Percentiles rank a stretch among this genome's conserved stretches.
These are phyloP conservation scores for Coniochaeta sp. DNA, from an alignment of 2,329 filamentous ascomycete species.

Conservation along the genomic window DNA sequence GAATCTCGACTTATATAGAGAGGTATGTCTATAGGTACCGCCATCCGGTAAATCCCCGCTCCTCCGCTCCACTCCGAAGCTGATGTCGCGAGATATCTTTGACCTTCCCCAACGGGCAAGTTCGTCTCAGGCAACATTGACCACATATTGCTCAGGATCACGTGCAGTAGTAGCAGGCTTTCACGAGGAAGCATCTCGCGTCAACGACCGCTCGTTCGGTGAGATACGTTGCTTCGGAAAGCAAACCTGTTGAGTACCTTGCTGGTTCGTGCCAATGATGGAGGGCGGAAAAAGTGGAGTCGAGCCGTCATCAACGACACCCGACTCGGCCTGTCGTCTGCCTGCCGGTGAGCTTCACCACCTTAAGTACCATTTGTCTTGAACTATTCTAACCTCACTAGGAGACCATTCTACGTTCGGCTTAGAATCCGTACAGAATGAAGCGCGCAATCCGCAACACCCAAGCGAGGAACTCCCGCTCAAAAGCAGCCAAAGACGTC, in stretches of 20 bases:
- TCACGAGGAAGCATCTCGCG: no score
- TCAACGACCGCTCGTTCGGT: no score
- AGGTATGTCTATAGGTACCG: neutral
- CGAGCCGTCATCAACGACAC: neutral
- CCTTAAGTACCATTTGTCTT: no score
- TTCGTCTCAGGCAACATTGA: no score
- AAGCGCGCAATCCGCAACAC: neutral
- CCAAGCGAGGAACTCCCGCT: slow-evolving; percentile 19
- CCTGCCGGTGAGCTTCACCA: neutral
- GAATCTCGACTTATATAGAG: neutral
- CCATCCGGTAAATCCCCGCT: neutral
- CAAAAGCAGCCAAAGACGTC: slow-evolving; percentile 48
- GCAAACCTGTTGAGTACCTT: no score
- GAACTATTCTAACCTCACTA: no score
- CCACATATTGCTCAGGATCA: no score
- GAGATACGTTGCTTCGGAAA: no score
- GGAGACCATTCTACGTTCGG: neutral
- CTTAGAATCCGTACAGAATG: neutral
- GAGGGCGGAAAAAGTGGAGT: neutral
- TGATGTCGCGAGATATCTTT: neutral
- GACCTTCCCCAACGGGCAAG: neutral
- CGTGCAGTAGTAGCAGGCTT: no score
- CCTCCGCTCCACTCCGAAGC: neutral
- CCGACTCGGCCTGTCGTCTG: neutral
- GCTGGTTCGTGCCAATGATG: neutral